Evolutionary conservation across 768 basidiomycete genomes (phyloP), one percentile per base, ranked within the genome.

Genomic region (Hypholoma fasciculare): DNA sequence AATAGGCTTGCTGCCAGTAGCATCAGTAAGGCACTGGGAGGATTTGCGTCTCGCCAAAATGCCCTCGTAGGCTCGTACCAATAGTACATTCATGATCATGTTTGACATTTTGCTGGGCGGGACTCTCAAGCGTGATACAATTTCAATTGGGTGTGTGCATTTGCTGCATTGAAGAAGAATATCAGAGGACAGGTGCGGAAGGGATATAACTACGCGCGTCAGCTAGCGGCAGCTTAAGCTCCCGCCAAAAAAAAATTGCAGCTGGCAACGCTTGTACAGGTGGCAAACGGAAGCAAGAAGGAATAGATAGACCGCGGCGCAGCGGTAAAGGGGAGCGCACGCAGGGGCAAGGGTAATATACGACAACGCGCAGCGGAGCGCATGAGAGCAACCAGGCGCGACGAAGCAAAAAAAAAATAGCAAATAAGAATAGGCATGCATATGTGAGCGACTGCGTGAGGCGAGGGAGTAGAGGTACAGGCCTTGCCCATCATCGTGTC

Each of bases 401-500:
- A 19, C 14, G 27, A 49, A 27, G 13, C 38, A 23, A 19, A 40
- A 26, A 20, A 42, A 19, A 50, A 30, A 56, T 48, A 49, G 38
- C 11, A 42, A 42, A 23, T 50, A 48, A 39, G 36, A 14, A 27
- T 54, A 54, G 13, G 40, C 40, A 34, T 38, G 54, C 23, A 16
- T 49, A 23, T 27, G 7, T 16, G 48, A 3, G 48, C 48, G 27
- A 9, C 30, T 34, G 30, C 30, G 30, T 34, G 6, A 34, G 26
- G 48, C 48, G 48, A 30, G 40, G 7, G 1, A 14, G 8, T 49
- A 26, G 5, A 16, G 36, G 44, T 54, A 54, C 54, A 54, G 43
- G 54, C 54, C 44, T 30, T 34, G 54, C 43, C 44, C 54, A 54
- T 56, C 39, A 56, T 56, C 55, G 39, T 49, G 34, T 56, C 37